Percentiles rank a stretch among this genome's conserved stretches.
These are phyloP conservation scores for Cladosporium sp. DNA, from an alignment of 2,329 filamentous ascomycete genomes.

Conservation along the genomic window DNA sequence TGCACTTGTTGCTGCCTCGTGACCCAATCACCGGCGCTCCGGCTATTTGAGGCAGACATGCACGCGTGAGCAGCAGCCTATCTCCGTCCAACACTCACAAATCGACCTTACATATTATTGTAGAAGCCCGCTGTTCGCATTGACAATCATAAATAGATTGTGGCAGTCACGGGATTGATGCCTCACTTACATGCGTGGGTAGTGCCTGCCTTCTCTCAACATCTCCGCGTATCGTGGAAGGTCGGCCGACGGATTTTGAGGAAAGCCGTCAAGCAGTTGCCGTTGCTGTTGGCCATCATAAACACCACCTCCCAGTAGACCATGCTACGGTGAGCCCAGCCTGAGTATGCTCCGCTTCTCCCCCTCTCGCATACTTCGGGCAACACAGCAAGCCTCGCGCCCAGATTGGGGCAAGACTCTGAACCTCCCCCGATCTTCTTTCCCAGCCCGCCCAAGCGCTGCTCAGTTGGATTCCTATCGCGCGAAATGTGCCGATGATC, in stretches of 20 bases:
- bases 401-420: conserved; percentile 42
- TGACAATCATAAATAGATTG: not conserved
- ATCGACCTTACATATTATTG: not conserved
- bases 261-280: not conserved
- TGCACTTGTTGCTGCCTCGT: not conserved
- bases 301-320: not conserved
- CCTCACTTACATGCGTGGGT: not conserved
- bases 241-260: not conserved
- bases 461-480: conserved; percentile 60
- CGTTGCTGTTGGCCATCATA: not conserved
- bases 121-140: not conserved
- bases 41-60: conserved; percentile 1
- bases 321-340: not conserved
- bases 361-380: conserved; percentile 26
- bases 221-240: not conserved
- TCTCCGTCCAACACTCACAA: not conserved
- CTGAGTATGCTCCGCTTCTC: conserved; percentile 25
- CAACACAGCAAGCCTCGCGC: conserved; percentile 17
- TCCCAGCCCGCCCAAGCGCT: conserved; percentile 47
- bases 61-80: not conserved
- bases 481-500: conserved; percentile 75
- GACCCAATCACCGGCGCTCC: conserved; percentile 13
- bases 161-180: not conserved
- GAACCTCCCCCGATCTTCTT: conserved; percentile 50
- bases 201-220: not conserved